A percentile compares a stretch with the other conserved stretches of the same genome.
Evolutionary conservation across 768 basidiomycete species (phyloP).

Genomic region (Xerocomellus chrysenteron): DNA sequence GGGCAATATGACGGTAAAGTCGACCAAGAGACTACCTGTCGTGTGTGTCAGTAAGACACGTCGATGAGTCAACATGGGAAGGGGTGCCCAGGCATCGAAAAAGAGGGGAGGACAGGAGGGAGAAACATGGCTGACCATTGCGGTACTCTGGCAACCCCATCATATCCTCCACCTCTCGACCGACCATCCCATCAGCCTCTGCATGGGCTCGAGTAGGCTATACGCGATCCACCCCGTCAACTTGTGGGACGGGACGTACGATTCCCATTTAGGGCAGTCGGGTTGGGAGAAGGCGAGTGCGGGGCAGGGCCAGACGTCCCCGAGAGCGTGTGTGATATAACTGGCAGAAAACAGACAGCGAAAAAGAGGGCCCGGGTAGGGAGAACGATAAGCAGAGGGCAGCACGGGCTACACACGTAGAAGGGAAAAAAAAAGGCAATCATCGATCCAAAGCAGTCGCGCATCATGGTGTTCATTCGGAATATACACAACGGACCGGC

Average conservation of each 20-base stretch:
- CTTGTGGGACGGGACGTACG: constrained; percentile 94
- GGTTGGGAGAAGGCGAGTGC: constrained; percentile 40
- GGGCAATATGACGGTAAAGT: constrained; percentile 55
- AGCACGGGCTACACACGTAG: neutral
- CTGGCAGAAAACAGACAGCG: too few species aligned
- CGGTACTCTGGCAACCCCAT: constrained; percentile 96
- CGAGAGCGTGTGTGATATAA: constrained; percentile 50
- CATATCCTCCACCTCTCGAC: constrained; percentile 83
- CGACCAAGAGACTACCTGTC: constrained; percentile 72
- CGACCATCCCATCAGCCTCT: constrained; percentile 74
- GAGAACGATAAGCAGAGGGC: neutral
- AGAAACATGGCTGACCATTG: constrained; percentile 52
- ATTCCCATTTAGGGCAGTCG: constrained; percentile 43
- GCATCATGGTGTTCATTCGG: constrained; percentile 5
- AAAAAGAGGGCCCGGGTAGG: neutral
- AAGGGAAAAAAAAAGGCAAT: neutral
- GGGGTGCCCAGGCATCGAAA: too few species aligned
- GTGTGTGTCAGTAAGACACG: neutral
- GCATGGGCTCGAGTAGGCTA: constrained; percentile 82
- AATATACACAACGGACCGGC: neutral
- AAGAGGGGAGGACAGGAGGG: too few species aligned
- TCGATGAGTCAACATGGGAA: too few species aligned
- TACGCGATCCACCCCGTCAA: constrained; percentile 94
- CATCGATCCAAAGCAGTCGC: neutral
- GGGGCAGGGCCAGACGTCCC: constrained; percentile 92